Base-by-base conservation (phyloP, 1,284 basidiomycete species). In the Marasmius tenuissimus region DNA sequence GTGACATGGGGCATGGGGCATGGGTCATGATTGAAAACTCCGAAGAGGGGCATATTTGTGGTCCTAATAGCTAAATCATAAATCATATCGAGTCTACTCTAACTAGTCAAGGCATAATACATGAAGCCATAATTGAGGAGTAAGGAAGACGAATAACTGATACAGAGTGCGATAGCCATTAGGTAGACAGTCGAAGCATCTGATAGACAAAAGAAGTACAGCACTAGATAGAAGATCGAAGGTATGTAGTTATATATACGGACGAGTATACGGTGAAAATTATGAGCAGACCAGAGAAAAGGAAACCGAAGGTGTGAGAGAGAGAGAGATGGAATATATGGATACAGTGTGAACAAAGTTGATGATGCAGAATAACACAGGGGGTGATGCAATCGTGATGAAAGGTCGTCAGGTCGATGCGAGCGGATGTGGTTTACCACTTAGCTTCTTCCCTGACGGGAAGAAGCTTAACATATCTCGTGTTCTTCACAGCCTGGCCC, bases 401-500 rank as follows among this genome's bases (percentile, higher is more conserved):
- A 34, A 52, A 52, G 22, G 12, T 33, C 20, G 34, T 27, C 16
- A 16, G 5, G 34, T 34, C 9, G 10, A 34, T 27, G 34, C 20
- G 48, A 49, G 20, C 27, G 14, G 34, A 11, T 18, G 20, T 38
- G n/a, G 20, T 59, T 58, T 62, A 63, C 52, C 57, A 63, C 6
- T 54, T 37, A 42, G 59, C 59, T 12, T 58, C 50, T 34, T 58
- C 59, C 27, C 65, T 62, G 58, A 68, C 59, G 8, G 76, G 78
- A 11, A 83, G 72, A 37, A 86, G 74, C 60, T 77, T 72, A 56
- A 87, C 75, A 58, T 78, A 34, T 56, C 83, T 72, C 51, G 76
- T 70, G 61, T 76, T 70, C 71, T 84, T 86, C 58, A 86, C 76
- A 38, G 76, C 72, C 33, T 68, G 65, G 22, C 84, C 85, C 6